phyloP scores from a whole-genome alignment of 2,329 filamentous ascomycete genomes.

The Stenocarpella maydis region DNA sequence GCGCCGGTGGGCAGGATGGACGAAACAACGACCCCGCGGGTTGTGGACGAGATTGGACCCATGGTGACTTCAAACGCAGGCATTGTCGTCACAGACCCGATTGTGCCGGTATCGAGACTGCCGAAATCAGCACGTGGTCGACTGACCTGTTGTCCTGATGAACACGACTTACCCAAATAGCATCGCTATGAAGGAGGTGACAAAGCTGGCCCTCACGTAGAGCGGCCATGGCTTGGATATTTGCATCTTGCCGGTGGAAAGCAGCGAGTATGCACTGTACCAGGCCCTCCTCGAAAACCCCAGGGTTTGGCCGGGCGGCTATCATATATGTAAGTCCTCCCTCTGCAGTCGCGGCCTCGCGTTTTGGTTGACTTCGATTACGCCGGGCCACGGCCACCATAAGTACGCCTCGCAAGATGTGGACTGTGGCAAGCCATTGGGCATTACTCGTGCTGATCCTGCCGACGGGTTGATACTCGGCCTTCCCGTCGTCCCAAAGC shows the following conservation, averaged over 20 bases:
- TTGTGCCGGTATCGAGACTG: slow-evolving; percentile 56
- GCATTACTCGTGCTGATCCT: not conserved
- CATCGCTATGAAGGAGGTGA: slow-evolving; percentile 37
- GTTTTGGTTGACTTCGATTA: not conserved
- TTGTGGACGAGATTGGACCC: slow-evolving; percentile 59
- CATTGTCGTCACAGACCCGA: slow-evolving; percentile 69
- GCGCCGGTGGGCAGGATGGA: slow-evolving; percentile 67
- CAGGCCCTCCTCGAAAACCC: not conserved
- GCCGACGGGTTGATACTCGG: slow-evolving; percentile 9
- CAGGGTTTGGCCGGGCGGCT: not conserved
- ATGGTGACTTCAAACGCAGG: slow-evolving; percentile 57
- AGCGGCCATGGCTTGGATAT: slow-evolving; percentile 29
- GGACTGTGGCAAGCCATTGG: not conserved
- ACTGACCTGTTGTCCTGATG: too few species aligned
- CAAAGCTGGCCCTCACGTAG: slow-evolving; percentile 37
- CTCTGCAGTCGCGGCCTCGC: not conserved
- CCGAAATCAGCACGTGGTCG: not conserved
- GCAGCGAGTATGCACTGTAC: not conserved
- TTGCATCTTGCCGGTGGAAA: not conserved
- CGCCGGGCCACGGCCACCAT: not conserved
- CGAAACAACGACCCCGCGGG: slow-evolving; percentile 68
- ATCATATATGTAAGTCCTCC: not conserved
- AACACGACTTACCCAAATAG: slow-evolving; percentile 35
- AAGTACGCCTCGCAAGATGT: not conserved
- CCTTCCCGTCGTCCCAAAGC: not conserved